These are phyloP conservation scores for Alternaria consortialis DNA, from an alignment of 2,329 filamentous ascomycete genomes.

Conservation along the genomic window DNA sequence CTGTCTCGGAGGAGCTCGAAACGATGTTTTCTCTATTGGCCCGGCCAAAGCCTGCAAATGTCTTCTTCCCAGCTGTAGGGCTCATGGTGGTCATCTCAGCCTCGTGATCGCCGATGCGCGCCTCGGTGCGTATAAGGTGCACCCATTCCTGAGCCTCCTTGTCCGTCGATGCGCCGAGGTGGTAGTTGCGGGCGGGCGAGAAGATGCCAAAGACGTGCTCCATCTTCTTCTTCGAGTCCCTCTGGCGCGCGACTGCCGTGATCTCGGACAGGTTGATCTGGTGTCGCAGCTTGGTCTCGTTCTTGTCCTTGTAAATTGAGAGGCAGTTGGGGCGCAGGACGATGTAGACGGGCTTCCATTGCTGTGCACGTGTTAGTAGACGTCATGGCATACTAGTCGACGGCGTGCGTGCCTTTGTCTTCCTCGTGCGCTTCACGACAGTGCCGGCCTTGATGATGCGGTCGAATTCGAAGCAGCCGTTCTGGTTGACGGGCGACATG, in stretches of 20 bases:
- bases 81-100: slow-evolving; percentile 81
- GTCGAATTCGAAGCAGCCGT: slow-evolving; percentile 96
- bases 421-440: slow-evolving; percentile 87
- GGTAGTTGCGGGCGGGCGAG: slow-evolving; percentile 88
- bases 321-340: slow-evolving; percentile 90
- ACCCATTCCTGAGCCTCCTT: slow-evolving; percentile 89
- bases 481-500: slow-evolving; percentile 88
- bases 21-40: slow-evolving; percentile 38
- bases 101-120: slow-evolving; percentile 87
- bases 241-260: slow-evolving; percentile 87
- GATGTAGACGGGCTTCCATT: slow-evolving; percentile 89
- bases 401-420: slow-evolving; percentile 66
- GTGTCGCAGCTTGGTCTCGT: slow-evolving; percentile 87
- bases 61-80: slow-evolving; percentile 64
- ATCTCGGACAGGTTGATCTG: slow-evolving; percentile 89
- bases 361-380: slow-evolving; percentile 58
- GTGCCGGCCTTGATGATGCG: slow-evolving; percentile 89
- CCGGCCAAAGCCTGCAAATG: slow-evolving; percentile 55
- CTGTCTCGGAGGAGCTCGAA: slow-evolving; percentile 59
- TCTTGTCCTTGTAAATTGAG: slow-evolving; percentile 91
- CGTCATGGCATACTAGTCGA: neutral
- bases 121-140: slow-evolving; percentile 77
- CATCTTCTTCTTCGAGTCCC: slow-evolving; percentile 86
- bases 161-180: slow-evolving; percentile 79
- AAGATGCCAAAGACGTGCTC: slow-evolving; percentile 92